Evolutionary conservation across 805 yeast species (phyloP), one percentile per base, ranked within the genome.

Genomic region (Metschnikowia bowlesiae): DNA sequence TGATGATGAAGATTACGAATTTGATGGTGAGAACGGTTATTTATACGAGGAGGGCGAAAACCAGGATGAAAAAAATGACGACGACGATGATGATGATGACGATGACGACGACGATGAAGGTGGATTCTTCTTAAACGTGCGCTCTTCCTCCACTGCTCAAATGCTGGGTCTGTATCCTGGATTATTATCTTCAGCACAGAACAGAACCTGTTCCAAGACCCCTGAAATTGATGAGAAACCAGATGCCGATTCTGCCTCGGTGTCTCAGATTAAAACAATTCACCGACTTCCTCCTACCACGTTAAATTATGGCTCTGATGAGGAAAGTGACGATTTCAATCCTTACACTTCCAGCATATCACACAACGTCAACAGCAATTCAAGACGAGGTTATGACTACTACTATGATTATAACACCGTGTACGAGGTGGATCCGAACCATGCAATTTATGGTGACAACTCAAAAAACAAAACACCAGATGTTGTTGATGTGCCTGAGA

Each of bases 211-310:
- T 33, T 10, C 49, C 10, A 39, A 40, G 39, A 53, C 39, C 4
- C 43, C 44, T n/a, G 56, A 51, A 6, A 44, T 43, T 35, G 56
- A 53, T 3, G 69, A 62, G 35, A 66, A 64, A 45, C 58, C 67
- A 13, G 71, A 63, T 6, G 60, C 73, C 4, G 56, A 64, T 1
- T 67, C 74, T 2, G 62, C 70, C 13, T 61, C 53, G 36, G 65
- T 56, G 46, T 61, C 68, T 16, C 69, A 63, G 53, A 53, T 64
- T 47, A 78, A 79, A 40, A 86, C 89, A 9, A 90, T 91, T 55
- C 89, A 89, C 35, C 73, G 82, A 40, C 69, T 92, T 47, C 97
- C 98, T 2, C 84, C 97, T 2, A 90, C 98, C 0, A 83, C 89
- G 0, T 77, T 92, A 49, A 90, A 91, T 63, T 81, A 82, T 63